Evolutionary conservation across 2,329 filamentous ascomycete genomes (phyloP), one percentile per base, ranked within the genome.

Genomic region (Nemania serpens): DNA sequence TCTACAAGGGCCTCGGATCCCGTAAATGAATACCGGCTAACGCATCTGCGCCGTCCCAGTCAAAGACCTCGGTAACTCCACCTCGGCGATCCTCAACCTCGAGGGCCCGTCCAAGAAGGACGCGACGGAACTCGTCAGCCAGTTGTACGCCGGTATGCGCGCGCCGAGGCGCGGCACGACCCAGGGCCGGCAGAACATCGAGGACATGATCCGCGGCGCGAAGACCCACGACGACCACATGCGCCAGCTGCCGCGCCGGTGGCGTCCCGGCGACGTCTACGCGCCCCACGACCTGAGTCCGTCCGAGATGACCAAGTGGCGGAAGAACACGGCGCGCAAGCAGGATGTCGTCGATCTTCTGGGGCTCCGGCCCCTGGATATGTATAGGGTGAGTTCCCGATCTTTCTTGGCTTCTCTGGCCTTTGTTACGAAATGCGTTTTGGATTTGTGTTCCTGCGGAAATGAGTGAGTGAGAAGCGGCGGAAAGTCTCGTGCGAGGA

Each of bases 201-300:
- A 77, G 58, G 74, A 79, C 55, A 72, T 74, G 58, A 66, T 79
- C 56, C 71, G 71, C 66, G 74, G 76, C 66, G 72, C 74, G 65
- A 77, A 77, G 70, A 68, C 75, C 48, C 77, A 76, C 54, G 77
- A 78, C 46, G 84, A 86, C 64, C 86, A 86, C 74, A 77, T 86
- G 69, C 80, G 77, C 64, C 87, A 91, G 75, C 83, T 88, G 76
- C 82, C 85, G 37, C 88, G 93, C 49, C 82, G 83, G 42, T 98
- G 90, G 89, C 81, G 82, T 69, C 70, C 79, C 0, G 95, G 95
- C 68, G 93, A 98, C 73, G 83, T 97, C 54, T 98, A 98, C 78
- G 85, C 93, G 61, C 95, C 95, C 36, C 91, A 93, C 73, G 95
- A 99, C 77, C 76, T 99, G 73, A 89, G 86, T 57, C 82, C 87